These are phyloP conservation scores for Saposhnikovia divaricata DNA, from an alignment of 129 eudicot species.

Conservation along the genomic window DNA sequence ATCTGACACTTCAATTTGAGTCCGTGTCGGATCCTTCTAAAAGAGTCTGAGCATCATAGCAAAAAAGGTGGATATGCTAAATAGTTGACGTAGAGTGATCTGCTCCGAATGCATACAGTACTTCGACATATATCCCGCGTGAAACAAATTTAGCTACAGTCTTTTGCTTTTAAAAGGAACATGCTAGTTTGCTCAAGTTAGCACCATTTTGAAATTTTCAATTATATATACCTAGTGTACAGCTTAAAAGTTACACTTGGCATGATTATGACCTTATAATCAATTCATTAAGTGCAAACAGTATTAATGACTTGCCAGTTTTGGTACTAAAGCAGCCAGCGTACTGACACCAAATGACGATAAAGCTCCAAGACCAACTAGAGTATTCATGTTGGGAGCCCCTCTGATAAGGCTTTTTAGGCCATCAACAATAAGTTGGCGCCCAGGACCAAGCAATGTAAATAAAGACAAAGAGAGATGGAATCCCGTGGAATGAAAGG, in stretches of 20 bases:
- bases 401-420: constrained; percentile 83
- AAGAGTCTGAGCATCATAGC: too few species aligned
- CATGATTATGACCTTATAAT: background rate
- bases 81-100: background rate
- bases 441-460: constrained; percentile 90
- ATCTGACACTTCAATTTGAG: too few species aligned
- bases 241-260: background rate
- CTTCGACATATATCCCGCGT: background rate
- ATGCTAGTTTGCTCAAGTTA: background rate
- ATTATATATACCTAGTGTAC: background rate
- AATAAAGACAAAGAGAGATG: constrained; percentile 78
- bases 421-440: constrained; percentile 88
- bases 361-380: constrained; percentile 98
- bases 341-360: constrained; percentile 96
- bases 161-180: background rate
- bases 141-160: background rate
- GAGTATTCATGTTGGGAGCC: constrained; percentile 93
- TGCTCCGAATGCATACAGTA: background rate
- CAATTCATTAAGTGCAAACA: background rate
- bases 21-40: too few species aligned
- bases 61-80: background rate
- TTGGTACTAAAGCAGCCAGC: constrained; percentile 87
- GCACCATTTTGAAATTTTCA: background rate
- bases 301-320: constrained; percentile 51
- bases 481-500: constrained; percentile 85